Evolutionary conservation across 345 rosid genomes (phyloP), one percentile per base, ranked within the genome.

Genomic region (Ceriops decandra): DNA sequence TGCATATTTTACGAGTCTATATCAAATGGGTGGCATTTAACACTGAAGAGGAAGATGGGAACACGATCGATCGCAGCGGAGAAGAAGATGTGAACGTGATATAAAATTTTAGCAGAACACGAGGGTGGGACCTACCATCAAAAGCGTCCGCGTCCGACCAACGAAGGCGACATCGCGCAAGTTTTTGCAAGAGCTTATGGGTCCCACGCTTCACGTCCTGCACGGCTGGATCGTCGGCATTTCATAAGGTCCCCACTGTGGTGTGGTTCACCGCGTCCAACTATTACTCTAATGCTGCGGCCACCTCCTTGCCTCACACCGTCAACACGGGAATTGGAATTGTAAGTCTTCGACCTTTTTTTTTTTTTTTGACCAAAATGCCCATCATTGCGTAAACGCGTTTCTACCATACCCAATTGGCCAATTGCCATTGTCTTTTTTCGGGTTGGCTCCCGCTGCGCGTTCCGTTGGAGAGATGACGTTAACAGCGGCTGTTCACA

Each of bases 151-250:
- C 35, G 72, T 60, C 72, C 49, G 51, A 67, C 16, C 27, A 4
- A 19, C 20, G 68, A 73, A 72, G 66, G 65, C 57, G 77, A 66
- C 74, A 51, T 65, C 70, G 53, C 30, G 49, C 30, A 22, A 42
- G 42, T 15, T 22, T 5, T 22, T 42, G 0, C 26, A 53, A 13
- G 59, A 3, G 15, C 5, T 64, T 38, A 22, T 17, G 71, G 84
- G 83, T 1, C 80, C 85, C 85, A 85, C 81, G 79, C 57, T 80
- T 85, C 86, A 80, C 78, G 62, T 68, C 73, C 28, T 72, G 65
- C 79, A 49, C 68, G 75, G 77, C 83, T 81, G 85, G 82, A 74
- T 76, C 74, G 66, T 80, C 65, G 70, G 78, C 76, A 5, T 42
- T 63, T 32, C 24, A 0, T 28, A 30, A 24, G 79, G 32, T 32